A percentile compares a stretch with the other conserved stretches of the same genome.
These are phyloP conservation scores for Keithomyces neogunnii DNA, from an alignment of 2,329 filamentous ascomycete genomes.

Conservation along the genomic window DNA sequence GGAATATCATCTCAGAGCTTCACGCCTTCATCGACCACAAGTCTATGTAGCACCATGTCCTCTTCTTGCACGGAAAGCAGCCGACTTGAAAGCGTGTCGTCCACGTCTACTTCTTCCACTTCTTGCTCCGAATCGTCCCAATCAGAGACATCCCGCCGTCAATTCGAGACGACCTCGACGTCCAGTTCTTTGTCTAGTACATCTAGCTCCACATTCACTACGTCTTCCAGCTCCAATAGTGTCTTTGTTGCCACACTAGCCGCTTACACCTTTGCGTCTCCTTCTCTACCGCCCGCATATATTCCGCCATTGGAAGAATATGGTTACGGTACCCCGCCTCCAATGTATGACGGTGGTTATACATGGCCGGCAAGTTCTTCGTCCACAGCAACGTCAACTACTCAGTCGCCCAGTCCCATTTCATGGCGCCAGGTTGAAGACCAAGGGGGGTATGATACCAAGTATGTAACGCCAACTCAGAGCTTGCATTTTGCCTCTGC, in stretches of 20 bases:
- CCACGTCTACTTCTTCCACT: neutral
- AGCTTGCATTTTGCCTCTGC: neutral
- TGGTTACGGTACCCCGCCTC: constrained; percentile 4
- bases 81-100: neutral
- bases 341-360: constrained; percentile 1
- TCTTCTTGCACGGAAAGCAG: constrained; percentile 1
- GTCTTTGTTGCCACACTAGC: constrained; percentile 1
- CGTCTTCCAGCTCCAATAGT: neutral
- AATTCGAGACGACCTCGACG: neutral
- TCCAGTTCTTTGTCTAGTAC: neutral
- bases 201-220: neutral
- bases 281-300: constrained; percentile 7
- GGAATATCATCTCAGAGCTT: neutral
- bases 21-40: neutral
- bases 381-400: neutral
- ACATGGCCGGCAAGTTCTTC: neutral
- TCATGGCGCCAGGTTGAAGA: neutral
- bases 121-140: neutral
- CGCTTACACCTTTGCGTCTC: constrained; percentile 1
- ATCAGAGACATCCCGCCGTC: neutral
- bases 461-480: neutral
- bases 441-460: constrained; percentile 2
- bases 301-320: constrained; percentile 8
- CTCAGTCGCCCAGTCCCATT: neutral
- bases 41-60: neutral